These are phyloP conservation scores for Puccinia hordei DNA, from an alignment of 1,284 basidiomycete genomes.

Conservation along the genomic window DNA sequence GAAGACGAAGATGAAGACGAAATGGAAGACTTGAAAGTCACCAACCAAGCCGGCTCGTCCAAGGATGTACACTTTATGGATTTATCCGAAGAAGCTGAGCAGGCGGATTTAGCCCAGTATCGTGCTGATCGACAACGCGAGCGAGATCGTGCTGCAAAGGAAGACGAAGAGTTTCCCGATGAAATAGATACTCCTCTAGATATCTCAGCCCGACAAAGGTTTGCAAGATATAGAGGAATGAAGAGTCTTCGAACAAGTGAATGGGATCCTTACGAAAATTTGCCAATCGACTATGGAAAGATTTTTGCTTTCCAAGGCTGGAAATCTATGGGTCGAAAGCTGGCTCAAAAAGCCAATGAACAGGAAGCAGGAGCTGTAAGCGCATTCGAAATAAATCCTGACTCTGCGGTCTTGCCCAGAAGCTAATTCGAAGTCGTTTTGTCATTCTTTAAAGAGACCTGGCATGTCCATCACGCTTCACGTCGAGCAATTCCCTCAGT, in stretches of 20 bases:
- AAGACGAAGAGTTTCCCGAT: conserved; percentile 86
- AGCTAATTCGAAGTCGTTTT: neutral
- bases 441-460: conserved; percentile 6
- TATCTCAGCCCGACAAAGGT: conserved; percentile 78
- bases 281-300: conserved; percentile 87
- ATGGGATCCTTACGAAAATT: conserved; percentile 96
- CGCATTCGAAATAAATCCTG: neutral
- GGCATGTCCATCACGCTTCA: conserved; percentile 39
- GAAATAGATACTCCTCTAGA: conserved; percentile 96
- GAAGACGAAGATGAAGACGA: conserved; percentile 60
- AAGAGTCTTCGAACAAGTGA: conserved; percentile 89
- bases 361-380: conserved; percentile 41
- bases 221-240: conserved; percentile 89
- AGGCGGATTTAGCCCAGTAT: conserved; percentile 52
- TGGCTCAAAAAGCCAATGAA: conserved; percentile 60
- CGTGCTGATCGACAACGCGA: conserved; percentile 34
- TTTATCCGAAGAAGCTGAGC: conserved; percentile 55
- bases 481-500: conserved; percentile 29
- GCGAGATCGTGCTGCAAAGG: conserved; percentile 54
- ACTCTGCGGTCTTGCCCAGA: conserved; percentile 9
- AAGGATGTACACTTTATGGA: conserved; percentile 46
- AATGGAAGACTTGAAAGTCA: conserved; percentile 55
- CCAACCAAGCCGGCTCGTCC: conserved; percentile 57
- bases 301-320: conserved; percentile 98
- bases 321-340: conserved; percentile 76